Evolutionary conservation across 352 stramenopile genomes (phyloP), one percentile per base, ranked within the genome.

Genomic region (Globisporangium abappressorium): DNA sequence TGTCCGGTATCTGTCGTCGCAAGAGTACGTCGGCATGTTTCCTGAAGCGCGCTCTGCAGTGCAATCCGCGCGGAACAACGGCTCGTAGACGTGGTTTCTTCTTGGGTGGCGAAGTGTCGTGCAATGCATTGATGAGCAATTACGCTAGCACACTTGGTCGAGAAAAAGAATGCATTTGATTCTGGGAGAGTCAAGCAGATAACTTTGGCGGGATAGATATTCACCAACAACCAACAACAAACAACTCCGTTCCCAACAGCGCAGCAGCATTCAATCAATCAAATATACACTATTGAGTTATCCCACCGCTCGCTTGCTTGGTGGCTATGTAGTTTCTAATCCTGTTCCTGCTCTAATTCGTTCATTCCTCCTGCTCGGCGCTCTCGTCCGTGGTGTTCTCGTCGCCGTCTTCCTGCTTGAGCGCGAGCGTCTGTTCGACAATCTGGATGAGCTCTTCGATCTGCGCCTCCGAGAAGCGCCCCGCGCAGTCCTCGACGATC

Each of bases 1-100:
- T 68, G 85, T 97, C 55, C 80, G 87, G 69, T 95, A 90, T 74
- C 70, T 95, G 68, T 92, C 87, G 57, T 83, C 84, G 63, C 85
- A 94, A 63, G 87, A 95, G 73, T 95, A 95, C 73, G 86, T 93
- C n/a, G 87, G 85, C 65, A 95, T 94, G 87, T 95, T 95, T 65
- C 87, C 87, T 0, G 78, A 92, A 70, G 84, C 76, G 18, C 82
- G 87, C 41, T 85, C 80, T n/a, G 82, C 81, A 24, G 87, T 93
- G 30, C 82, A 91, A 68, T 79, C 72, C 3, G 84, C 82, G 30
- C 77, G 75, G 2, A 69, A 70, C 53, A 81, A 80, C 60, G 71
- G 68, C 61, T 66, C 67, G 66, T 71, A 70, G 65, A 53, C 36
- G 34, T 22, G 30, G 12, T n/a, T 3, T 30, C 24, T 58, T 24